phyloP scores from a whole-genome alignment of 257 asterid genomes.

The Pogostemon cablin region DNA sequence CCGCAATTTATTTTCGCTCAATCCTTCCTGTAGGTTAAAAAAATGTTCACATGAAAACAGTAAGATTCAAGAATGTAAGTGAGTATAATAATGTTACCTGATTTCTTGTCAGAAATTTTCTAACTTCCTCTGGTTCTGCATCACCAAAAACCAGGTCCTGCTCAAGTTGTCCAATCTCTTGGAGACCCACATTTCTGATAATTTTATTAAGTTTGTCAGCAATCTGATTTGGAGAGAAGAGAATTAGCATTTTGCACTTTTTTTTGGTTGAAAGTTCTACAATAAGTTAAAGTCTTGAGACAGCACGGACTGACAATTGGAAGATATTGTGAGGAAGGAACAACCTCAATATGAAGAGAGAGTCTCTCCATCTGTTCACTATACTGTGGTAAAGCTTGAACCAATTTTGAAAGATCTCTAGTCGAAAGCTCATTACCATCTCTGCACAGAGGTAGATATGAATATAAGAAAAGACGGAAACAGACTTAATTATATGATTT shows the following conservation, averaged over 20 bases:
- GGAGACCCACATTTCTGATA: conserved; percentile 64
- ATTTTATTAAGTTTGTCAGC: conserved; percentile 72
- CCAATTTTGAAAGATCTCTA: conserved; percentile 90
- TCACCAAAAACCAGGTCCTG: conserved; percentile 94
- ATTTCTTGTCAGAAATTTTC: conserved; percentile 61
- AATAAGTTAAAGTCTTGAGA: conserved; percentile 18
- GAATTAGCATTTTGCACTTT: conserved; percentile 27
- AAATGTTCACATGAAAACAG: conserved; percentile 18
- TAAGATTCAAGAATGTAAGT: conserved; percentile 22
- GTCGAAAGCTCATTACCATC: conserved; percentile 85
- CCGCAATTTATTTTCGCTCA: conserved; percentile 58
- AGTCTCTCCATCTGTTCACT: conserved; percentile 88
- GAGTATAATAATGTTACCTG: conserved; percentile 45
- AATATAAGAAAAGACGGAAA: conserved; percentile 23
- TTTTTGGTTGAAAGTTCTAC: not conserved
- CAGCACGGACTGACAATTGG: conserved; percentile 19
- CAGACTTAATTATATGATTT: conserved; percentile 14
- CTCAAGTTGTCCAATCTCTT: conserved; percentile 91
- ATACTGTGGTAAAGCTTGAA: conserved; percentile 90
- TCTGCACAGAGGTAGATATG: conserved; percentile 49
- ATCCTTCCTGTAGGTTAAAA: conserved; percentile 51
- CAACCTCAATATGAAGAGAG: conserved; percentile 84
- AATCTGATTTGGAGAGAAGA: conserved; percentile 55
- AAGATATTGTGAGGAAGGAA: conserved; percentile 33
- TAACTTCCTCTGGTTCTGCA: conserved; percentile 88